Evolutionary conservation across 805 yeast species (phyloP), one percentile per base, ranked within the genome.

Genomic region (Scheffersomyces ergatensis): DNA sequence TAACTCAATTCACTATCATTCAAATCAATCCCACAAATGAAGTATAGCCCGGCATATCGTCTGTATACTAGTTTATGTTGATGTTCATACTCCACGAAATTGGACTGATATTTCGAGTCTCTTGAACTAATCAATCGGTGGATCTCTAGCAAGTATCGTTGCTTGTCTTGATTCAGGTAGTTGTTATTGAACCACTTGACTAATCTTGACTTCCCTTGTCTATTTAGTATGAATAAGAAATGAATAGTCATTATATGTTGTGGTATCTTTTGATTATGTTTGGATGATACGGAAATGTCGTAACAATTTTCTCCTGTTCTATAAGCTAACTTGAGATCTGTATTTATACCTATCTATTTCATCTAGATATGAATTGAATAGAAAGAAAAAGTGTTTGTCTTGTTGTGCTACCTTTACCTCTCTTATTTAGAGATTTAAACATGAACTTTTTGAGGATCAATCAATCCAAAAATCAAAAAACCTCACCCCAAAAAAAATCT

Each of bases 201-300:
- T 13, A 92, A 66, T 44, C 99, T 77, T 17, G 92, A 80, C 49
- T 86, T 86, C n/a, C 99, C 98, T 65, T 92, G 97, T 43, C 96
- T 76, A 59, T 92, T 92, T 59, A 92, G 82, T 34, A 92, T 84
- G 32, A 90, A 63, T 31, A 92, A 72, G 65, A 79, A 92, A 49
- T 88, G 89, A 14, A 90, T 76, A 4, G 88, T 75, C 96, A 89
- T 89, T 33, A 26, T 23, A 12, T 17, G 29, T 2, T 29, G 14
- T 4, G 12, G 20, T 38, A 23, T 24, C 11, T 23, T 11, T 26
- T 26, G 13, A 12, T 11, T 26, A 12, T n/a, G n/a, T n/a, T n/a
- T n/a, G n/a, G n/a, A n/a, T n/a, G n/a, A n/a, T n/a, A n/a, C n/a
- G n/a, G n/a, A n/a, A n/a, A n/a, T n/a, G n/a, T n/a, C n/a, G n/a